Evolutionary conservation across 495 filamentous ascomycete genomes (phyloP).

Genomic region (Chaetomium tenue): DNA sequence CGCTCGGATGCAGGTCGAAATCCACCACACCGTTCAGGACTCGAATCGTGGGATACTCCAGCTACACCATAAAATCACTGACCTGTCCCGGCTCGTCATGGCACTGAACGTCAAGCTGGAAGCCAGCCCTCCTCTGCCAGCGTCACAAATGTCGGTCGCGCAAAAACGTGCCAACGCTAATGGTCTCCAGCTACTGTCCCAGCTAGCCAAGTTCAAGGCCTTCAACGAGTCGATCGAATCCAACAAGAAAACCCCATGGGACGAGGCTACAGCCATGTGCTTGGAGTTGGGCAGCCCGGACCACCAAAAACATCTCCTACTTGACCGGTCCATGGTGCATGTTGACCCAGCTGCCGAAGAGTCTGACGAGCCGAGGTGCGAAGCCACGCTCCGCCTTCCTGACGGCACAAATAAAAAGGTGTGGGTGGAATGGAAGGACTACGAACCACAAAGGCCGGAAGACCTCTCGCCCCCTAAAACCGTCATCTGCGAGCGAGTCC

Average conservation of each 20-base stretch:
- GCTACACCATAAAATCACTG: conserved; percentile 43
- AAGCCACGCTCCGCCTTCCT: conserved; percentile 34
- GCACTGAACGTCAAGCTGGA: conserved; percentile 41
- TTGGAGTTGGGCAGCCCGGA: conserved; percentile 38
- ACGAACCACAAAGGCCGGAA: conserved; percentile 37
- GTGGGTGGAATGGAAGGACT: conserved; percentile 52
- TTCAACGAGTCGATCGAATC: conserved; percentile 47
- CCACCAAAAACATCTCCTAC: conserved; percentile 32
- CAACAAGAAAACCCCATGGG: conserved; percentile 30
- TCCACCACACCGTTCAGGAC: conserved; percentile 45
- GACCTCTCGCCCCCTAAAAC: conserved; percentile 36
- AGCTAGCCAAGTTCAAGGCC: conserved; percentile 50
- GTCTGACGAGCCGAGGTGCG: conserved; percentile 37
- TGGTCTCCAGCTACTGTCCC: conserved; percentile 38
- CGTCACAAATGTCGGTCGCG: conserved; percentile 30
- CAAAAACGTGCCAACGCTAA: conserved; percentile 37
- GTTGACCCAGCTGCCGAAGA: conserved; percentile 33
- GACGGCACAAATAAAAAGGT: conserved; percentile 35
- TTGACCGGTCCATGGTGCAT: conserved; percentile 36
- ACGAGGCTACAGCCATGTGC: conserved; percentile 33
- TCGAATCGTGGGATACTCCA: conserved; percentile 48
- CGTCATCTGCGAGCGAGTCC: conserved; percentile 40
- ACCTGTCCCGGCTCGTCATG: conserved; percentile 43
- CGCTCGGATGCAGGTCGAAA: conserved; percentile 45
- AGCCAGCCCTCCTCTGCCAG: conserved; percentile 20